phyloP scores from a whole-genome alignment of 2,329 filamentous ascomycete species.

The Cladosporium phlei region DNA sequence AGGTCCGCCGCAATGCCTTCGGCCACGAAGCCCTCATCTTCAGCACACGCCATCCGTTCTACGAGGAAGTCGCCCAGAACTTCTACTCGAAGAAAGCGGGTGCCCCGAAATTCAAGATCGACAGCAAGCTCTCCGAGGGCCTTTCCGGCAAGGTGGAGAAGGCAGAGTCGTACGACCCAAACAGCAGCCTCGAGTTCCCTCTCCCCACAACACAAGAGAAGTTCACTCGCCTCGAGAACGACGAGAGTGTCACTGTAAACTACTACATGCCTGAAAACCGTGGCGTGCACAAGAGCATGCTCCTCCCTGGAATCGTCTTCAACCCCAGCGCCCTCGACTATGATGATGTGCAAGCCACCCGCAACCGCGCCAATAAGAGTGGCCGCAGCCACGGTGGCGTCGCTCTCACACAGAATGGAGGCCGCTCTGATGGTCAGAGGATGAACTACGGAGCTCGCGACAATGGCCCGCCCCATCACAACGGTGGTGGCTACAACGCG shows the following conservation, averaged over 20 bases:
- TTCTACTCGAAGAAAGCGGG: slow-evolving; percentile 91
- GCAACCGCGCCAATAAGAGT: slow-evolving; percentile 58
- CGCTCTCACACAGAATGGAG: slow-evolving; percentile 49
- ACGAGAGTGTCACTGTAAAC: slow-evolving; percentile 81
- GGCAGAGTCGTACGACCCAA: slow-evolving; percentile 77
- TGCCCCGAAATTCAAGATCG: slow-evolving; percentile 60
- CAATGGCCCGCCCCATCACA: slow-evolving; percentile 21
- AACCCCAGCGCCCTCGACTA: slow-evolving; percentile 67
- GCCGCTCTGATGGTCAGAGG: slow-evolving; percentile 43
- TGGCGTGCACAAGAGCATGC: slow-evolving; percentile 85
- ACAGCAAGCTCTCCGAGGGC: slow-evolving; percentile 70
- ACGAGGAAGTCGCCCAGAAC: slow-evolving; percentile 74
- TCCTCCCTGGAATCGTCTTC: slow-evolving; percentile 76
- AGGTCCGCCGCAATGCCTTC: slow-evolving; percentile 69
- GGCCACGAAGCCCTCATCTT: slow-evolving; percentile 80
- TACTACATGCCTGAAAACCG: slow-evolving; percentile 74
- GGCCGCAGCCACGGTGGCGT: slow-evolving; percentile 69
- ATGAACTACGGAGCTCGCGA: slow-evolving; percentile 50
- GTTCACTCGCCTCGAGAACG: slow-evolving; percentile 63
- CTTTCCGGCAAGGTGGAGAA: slow-evolving; percentile 77
- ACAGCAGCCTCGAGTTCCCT: slow-evolving; percentile 74
- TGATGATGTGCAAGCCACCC: slow-evolving; percentile 69
- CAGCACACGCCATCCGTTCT: slow-evolving; percentile 78
- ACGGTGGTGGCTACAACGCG: slow-evolving; percentile 23
- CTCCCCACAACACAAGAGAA: slow-evolving; percentile 68